Conservation (phyloP, 192 early-diverging fungal species). For the Coemansia sp. region DNA sequence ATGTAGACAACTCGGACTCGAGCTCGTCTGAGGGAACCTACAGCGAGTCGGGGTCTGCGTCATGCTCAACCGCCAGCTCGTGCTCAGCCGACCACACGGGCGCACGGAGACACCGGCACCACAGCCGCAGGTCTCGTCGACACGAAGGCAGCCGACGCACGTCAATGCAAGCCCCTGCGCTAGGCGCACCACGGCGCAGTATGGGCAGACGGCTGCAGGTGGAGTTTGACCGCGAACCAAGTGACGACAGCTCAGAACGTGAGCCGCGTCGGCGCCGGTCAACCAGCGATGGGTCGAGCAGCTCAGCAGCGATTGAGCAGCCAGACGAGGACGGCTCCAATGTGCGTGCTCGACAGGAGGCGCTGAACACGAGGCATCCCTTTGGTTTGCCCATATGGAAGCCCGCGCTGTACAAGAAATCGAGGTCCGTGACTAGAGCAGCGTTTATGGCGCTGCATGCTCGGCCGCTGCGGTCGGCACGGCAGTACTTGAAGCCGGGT, state of each 20-base stretch:
- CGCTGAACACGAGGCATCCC: slow-evolving; percentile 79
- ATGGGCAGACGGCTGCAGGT: slow-evolving; percentile 24
- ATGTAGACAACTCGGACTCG: neutral
- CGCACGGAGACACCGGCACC: slow-evolving; percentile 34
- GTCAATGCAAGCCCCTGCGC: slow-evolving; percentile 21
- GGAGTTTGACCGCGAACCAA: slow-evolving; percentile 15
- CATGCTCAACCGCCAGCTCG: slow-evolving; percentile 44
- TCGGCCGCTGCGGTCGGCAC: slow-evolving; percentile 56
- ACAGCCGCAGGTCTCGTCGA: slow-evolving; percentile 12
- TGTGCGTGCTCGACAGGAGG: slow-evolving; percentile 57
- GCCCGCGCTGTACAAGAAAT: slow-evolving; percentile 94
- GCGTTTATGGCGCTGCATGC: slow-evolving; percentile 83
- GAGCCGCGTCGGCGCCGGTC: slow-evolving; percentile 20
- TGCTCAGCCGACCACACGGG: slow-evolving; percentile 31
- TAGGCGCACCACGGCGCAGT: slow-evolving; percentile 20
- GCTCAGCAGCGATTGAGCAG: slow-evolving; percentile 20
- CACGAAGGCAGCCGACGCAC: slow-evolving; percentile 16
- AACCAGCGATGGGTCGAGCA: slow-evolving; percentile 20
- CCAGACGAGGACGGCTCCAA: slow-evolving; percentile 45
- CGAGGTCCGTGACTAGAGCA: slow-evolving; percentile 75
- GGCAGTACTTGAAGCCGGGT: slow-evolving; percentile 73
- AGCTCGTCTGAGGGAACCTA: slow-evolving; percentile 17
- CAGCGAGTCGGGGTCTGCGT: slow-evolving; percentile 45
- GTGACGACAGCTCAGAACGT: slow-evolving; percentile 12
- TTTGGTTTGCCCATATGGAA: slow-evolving; percentile 97